These are phyloP conservation scores for Nepenthes gracilis DNA, from an alignment of 148 eudicot genomes.

Conservation along the genomic window DNA sequence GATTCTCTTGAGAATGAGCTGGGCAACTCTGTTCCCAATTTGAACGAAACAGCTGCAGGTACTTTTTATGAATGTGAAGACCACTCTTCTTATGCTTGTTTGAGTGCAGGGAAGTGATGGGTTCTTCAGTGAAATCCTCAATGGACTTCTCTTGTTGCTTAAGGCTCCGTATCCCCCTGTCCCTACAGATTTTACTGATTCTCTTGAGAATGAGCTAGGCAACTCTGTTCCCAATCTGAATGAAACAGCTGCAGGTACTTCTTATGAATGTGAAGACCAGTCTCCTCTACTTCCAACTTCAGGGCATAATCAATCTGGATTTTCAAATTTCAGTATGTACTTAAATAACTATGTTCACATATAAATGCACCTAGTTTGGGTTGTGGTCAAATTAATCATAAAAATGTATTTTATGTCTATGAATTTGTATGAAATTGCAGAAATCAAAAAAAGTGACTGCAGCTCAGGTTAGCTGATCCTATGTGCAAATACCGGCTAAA, in stretches of 20 bases:
- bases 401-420: conserved; percentile 4
- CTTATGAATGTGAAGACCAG: conserved; percentile 33
- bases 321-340: conserved; percentile 41
- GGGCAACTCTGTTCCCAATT: conserved; percentile 18
- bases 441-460: conserved; percentile 18
- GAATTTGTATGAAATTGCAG: conserved; percentile 24
- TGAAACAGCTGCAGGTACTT: conserved; percentile 25
- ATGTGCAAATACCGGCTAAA: not conserved
- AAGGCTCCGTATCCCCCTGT: conserved; percentile 64
- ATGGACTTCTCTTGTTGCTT: conserved; percentile 65
- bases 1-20: conserved; percentile 23
- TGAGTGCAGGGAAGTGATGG: conserved; percentile 90
- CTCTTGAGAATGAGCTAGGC: conserved; percentile 20
- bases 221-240: conserved; percentile 23
- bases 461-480: conserved; percentile 31
- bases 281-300: conserved; percentile 47
- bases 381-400: conserved; percentile 4
- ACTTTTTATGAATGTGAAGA: conserved; percentile 32
- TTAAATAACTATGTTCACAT: conserved; percentile 3
- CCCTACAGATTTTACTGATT: conserved; percentile 47
- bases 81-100: conserved; percentile 24
- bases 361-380: not conserved
- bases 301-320: conserved; percentile 22
- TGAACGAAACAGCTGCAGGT: conserved; percentile 26
- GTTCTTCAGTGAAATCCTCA: conserved; percentile 83